These are phyloP conservation scores for Vicia villosa DNA, from an alignment of 306 rosid species.

Conservation along the genomic window DNA sequence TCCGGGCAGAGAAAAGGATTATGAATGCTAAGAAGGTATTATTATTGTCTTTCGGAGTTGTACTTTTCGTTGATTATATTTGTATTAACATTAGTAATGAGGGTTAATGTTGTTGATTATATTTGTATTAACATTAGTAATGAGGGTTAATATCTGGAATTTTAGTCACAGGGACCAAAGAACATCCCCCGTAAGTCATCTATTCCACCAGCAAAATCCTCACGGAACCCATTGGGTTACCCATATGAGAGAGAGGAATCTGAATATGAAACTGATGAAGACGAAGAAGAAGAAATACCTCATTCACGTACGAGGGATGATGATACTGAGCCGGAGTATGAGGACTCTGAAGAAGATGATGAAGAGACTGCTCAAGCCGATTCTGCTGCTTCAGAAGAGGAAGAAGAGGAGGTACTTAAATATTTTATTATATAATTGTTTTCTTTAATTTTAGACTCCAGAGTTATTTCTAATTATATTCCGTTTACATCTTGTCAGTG, in stretches of 20 bases:
- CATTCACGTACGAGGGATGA: conserved; percentile 69
- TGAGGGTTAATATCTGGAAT: conserved; percentile 32
- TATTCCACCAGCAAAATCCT: conserved; percentile 62
- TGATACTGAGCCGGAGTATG: conserved; percentile 81
- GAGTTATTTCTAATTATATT: conserved; percentile 12
- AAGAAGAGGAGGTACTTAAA: conserved; percentile 69
- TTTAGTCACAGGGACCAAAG: conserved; percentile 64
- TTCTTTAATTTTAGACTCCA: neutral
- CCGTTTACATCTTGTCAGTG: neutral
- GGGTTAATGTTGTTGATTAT: neutral
- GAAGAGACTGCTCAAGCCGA: conserved; percentile 66
- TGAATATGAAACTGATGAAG: conserved; percentile 94
- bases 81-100: conserved; percentile 19
- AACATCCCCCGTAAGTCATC: conserved; percentile 77
- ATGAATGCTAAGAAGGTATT: conserved; percentile 89
- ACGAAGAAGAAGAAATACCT: conserved; percentile 79
- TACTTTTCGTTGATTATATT: neutral
- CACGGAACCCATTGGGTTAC: conserved; percentile 68
- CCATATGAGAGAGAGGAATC: conserved; percentile 86
- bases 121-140: conserved; percentile 16
- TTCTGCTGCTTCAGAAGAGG: conserved; percentile 63
- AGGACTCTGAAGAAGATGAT: conserved; percentile 75
- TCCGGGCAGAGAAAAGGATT: conserved; percentile 87
- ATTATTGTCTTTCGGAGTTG: conserved; percentile 28
- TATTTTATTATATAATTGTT: neutral